A percentile compares a stretch with the other conserved stretches of the same genome.
Conservation (phyloP, 1,284 basidiomycete genomes). For the Apiotrichum akiyoshidainum region DNA sequence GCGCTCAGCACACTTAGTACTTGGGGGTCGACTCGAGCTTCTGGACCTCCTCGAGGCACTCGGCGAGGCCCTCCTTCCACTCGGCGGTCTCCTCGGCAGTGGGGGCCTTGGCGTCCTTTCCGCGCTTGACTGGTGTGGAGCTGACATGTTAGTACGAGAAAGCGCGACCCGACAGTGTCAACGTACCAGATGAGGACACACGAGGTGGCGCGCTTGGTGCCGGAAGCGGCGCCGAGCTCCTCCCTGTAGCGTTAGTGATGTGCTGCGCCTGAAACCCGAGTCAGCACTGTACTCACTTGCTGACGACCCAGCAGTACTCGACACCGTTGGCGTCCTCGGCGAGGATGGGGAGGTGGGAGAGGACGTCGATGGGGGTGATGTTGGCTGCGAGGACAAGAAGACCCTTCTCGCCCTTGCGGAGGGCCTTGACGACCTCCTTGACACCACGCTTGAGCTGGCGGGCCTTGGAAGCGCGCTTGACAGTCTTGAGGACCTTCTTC, state of each 20-base stretch:
- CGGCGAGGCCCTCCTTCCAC: conserved; percentile 61
- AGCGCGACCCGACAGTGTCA: background rate
- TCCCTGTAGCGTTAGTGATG: conserved; percentile 60
- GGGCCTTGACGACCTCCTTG: conserved; percentile 93
- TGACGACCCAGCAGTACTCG: conserved; percentile 69
- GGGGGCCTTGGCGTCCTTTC: conserved; percentile 54
- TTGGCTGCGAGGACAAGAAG: conserved; percentile 92
- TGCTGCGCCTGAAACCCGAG: background rate
- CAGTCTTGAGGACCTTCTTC: conserved; percentile 88
- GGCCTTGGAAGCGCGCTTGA: conserved; percentile 88
- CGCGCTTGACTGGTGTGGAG: conserved; percentile 39
- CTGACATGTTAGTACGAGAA: conserved; percentile 21
- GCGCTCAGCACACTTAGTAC: conserved; percentile 4
- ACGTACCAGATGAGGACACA: conserved; percentile 78
- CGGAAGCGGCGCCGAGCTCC: conserved; percentile 90
- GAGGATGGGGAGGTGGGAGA: conserved; percentile 91
- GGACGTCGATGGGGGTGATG: conserved; percentile 97
- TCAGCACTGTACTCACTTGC: conserved; percentile 43
- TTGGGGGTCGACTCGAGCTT: conserved; percentile 55
- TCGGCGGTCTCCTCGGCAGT: conserved; percentile 62
- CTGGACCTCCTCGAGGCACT: conserved; percentile 78
- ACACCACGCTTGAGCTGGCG: conserved; percentile 91
- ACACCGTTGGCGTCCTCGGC: conserved; percentile 85
- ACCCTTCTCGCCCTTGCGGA: conserved; percentile 91
- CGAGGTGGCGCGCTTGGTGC: conserved; percentile 96